phyloP scores from a whole-genome alignment of 805 yeast species.

The Sporopachydermia quercuum region DNA sequence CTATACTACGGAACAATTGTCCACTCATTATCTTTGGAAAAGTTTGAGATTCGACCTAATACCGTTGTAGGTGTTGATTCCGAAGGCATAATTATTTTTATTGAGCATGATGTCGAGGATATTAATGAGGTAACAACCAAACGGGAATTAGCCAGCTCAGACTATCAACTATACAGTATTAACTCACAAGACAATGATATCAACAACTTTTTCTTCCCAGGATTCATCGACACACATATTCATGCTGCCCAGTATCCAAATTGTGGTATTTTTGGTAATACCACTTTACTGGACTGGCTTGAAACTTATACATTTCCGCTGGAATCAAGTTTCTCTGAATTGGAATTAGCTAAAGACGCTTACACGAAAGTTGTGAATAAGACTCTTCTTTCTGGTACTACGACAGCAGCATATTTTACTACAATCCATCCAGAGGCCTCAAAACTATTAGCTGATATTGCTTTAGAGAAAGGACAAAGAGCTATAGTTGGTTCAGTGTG shows the following conservation, averaged over 20 bases:
- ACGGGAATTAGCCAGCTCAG: constrained; percentile 10
- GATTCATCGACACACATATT: constrained; percentile 70
- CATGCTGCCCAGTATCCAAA: constrained; percentile 82
- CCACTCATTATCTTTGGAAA: constrained; percentile 51
- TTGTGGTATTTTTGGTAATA: constrained; percentile 68
- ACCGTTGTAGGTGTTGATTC: constrained; percentile 51
- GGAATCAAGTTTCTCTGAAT: constrained; percentile 51
- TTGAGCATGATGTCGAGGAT: constrained; percentile 10
- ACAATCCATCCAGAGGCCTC: constrained; percentile 73
- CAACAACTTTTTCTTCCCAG: constrained; percentile 58
- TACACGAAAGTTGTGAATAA: constrained; percentile 54
- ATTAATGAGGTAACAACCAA: constrained; percentile 5
- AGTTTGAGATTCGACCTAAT: constrained; percentile 36
- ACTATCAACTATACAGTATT: constrained; percentile 11
- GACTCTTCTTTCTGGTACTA: constrained; percentile 72
- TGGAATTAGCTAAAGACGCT: constrained; percentile 39
- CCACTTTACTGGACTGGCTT: constrained; percentile 84
- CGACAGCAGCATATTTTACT: constrained; percentile 84
- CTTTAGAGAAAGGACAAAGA: constrained; percentile 59
- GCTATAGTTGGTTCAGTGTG: constrained; percentile 90
- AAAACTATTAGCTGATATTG: constrained; percentile 57
- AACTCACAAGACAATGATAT: not conserved
- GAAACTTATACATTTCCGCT: constrained; percentile 78
- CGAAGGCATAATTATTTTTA: constrained; percentile 36
- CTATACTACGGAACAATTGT: constrained; percentile 57